These are phyloP conservation scores for Xylaria cubensis DNA, from an alignment of 495 filamentous ascomycete species.

Conservation along the genomic window DNA sequence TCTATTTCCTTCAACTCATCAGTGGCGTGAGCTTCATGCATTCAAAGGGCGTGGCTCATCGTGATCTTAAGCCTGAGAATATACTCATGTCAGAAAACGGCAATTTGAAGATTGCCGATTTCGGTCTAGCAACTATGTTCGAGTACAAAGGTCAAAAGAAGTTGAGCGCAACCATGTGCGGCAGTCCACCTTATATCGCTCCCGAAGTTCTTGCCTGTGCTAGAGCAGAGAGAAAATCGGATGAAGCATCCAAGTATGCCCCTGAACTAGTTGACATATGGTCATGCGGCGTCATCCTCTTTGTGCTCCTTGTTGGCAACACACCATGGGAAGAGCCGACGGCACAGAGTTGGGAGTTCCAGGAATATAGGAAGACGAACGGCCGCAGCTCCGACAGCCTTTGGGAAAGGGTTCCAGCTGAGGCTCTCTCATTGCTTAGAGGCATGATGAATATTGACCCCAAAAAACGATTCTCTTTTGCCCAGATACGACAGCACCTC, in stretches of 20 bases:
- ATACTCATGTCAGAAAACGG: slow-evolving; percentile 82
- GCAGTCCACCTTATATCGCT: slow-evolving; percentile 95
- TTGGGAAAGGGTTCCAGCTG: slow-evolving; percentile 79
- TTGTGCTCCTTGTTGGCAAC: slow-evolving; percentile 93
- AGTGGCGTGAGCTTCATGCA: slow-evolving; percentile 94
- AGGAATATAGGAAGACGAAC: slow-evolving; percentile 80
- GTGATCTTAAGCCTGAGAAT: slow-evolving; percentile 92
- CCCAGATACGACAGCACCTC: slow-evolving; percentile 88
- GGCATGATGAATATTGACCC: slow-evolving; percentile 92
- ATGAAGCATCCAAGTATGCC: slow-evolving; percentile 72
- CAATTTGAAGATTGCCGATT: slow-evolving; percentile 95
- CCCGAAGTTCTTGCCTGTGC: slow-evolving; percentile 79
- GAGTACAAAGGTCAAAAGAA: slow-evolving; percentile 83
- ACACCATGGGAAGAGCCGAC: slow-evolving; percentile 98
- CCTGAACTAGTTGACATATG: slow-evolving; percentile 91
- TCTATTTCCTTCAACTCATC: slow-evolving; percentile 94
- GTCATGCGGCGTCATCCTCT: slow-evolving; percentile 96
- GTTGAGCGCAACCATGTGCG: slow-evolving; percentile 85
- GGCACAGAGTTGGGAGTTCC: slow-evolving; percentile 76
- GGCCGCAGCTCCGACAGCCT: slow-evolving; percentile 83
- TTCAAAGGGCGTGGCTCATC: slow-evolving; percentile 85
- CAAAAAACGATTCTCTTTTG: slow-evolving; percentile 77
- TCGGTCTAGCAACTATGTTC: slow-evolving; percentile 93
- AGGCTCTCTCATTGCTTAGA: slow-evolving; percentile 84
- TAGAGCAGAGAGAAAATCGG: slow-evolving; percentile 49